A percentile compares a stretch with the other conserved stretches of the same genome.
Evolutionary conservation across 2,329 filamentous ascomycete genomes (phyloP).

Genomic region (Thelonectria olida): DNA sequence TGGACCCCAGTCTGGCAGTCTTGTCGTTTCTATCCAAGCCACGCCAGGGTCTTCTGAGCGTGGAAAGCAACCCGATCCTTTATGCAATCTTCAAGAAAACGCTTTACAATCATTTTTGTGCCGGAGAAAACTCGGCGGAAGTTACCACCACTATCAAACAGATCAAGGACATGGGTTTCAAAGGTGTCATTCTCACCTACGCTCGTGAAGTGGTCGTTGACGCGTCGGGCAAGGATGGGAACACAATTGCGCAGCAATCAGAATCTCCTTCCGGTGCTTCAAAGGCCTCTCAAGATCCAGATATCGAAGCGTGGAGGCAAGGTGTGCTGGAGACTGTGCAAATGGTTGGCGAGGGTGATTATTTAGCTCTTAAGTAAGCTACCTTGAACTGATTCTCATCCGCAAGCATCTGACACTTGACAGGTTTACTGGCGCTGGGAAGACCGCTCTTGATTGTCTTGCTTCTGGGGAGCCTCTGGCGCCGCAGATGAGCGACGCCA

Average conservation of each 20-base stretch:
- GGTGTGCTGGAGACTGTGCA: slow-evolving; percentile 44
- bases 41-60: slow-evolving; percentile 49
- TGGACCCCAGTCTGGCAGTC: slow-evolving; percentile 48
- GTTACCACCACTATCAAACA: slow-evolving; percentile 52
- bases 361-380: slow-evolving; percentile 50
- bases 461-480: slow-evolving; percentile 45
- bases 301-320: slow-evolving; percentile 49
- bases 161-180: slow-evolving; percentile 60
- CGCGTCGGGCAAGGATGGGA: slow-evolving; percentile 36
- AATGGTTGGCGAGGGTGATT: slow-evolving; percentile 45
- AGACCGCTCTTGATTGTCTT: slow-evolving; percentile 48
- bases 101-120: slow-evolving; percentile 65
- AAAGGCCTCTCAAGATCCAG: slow-evolving; percentile 52
- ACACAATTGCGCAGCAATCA: background rate
- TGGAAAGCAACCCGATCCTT: slow-evolving; percentile 62
- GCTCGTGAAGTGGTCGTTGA: slow-evolving; percentile 55
- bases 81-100: slow-evolving; percentile 58
- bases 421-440: slow-evolving; percentile 55
- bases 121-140: slow-evolving; percentile 58
- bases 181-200: slow-evolving; percentile 66
- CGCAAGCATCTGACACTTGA: background rate
- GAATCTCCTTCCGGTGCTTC: slow-evolving; percentile 32
- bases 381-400: too few relatives aligned
- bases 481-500: slow-evolving; percentile 51
- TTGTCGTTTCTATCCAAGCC: slow-evolving; percentile 44